A percentile compares a stretch with the other conserved stretches of the same genome.
Conservation (phyloP, 2,329 filamentous ascomycete genomes). For the Falciphora oryzae region DNA sequence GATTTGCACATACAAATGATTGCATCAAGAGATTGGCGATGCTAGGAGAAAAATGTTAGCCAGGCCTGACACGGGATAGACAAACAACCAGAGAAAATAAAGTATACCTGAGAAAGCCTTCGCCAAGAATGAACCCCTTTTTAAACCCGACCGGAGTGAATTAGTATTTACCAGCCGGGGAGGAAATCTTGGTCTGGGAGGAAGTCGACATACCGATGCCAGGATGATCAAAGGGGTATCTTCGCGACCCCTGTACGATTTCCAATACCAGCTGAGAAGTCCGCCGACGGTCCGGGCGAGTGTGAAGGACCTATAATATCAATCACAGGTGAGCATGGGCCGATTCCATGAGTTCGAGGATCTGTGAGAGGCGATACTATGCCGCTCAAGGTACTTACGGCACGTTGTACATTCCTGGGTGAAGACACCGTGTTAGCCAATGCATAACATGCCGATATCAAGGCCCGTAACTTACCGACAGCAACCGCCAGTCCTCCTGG, state of each 20-base stretch:
- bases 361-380: neutral
- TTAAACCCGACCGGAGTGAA: constrained; percentile 7
- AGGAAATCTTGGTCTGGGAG: constrained; percentile 19
- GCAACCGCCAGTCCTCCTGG: constrained; percentile 95
- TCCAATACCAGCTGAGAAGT: constrained; percentile 70
- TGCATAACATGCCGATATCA: neutral
- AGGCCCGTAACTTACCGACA: constrained; percentile 54
- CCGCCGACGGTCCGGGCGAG: constrained; percentile 82
- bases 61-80: neutral
- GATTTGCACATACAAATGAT: constrained; percentile 38
- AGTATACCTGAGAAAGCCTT: constrained; percentile 66
- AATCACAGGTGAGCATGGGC: neutral
- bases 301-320: constrained; percentile 69
- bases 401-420: constrained; percentile 87
- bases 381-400: constrained; percentile 35
- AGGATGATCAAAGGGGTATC: constrained; percentile 84
- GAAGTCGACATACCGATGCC: constrained; percentile 50
- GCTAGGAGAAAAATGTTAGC: constrained; percentile 26
- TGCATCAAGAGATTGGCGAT: constrained; percentile 85
- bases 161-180: constrained; percentile 3
- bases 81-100: neutral
- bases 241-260: constrained; percentile 40
- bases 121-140: constrained; percentile 81
- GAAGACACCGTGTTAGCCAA: neutral
- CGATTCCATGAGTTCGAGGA: neutral